Conservation (phyloP, 2,329 filamentous ascomycete species). For the Phaeosphaeriaceae sp. region DNA sequence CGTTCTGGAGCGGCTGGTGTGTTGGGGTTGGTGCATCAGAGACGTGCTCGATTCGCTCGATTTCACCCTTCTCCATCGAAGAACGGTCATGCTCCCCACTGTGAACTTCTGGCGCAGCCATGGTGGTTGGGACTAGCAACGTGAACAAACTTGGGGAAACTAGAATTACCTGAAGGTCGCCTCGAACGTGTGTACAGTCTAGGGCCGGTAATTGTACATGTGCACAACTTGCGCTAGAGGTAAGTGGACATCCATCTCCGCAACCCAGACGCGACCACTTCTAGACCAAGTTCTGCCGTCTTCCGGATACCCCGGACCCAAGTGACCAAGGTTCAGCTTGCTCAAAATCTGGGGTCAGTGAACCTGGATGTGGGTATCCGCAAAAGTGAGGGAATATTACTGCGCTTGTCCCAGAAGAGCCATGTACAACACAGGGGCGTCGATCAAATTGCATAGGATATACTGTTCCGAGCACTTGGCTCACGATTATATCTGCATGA, state of each 20-base stretch:
- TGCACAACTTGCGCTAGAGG: not conserved
- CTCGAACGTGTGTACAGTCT: not conserved
- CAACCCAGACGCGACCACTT: not conserved
- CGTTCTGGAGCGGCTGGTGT: conserved; percentile 11
- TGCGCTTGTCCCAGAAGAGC: not conserved
- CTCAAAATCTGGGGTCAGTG: not conserved
- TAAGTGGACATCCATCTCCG: not conserved
- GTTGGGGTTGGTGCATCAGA: conserved; percentile 6
- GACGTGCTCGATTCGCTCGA: conserved; percentile 26
- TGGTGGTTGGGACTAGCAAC: conserved; percentile 2
- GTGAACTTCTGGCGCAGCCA: conserved; percentile 17
- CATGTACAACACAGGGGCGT: not conserved
- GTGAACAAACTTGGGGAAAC: not conserved
- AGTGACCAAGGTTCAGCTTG: not conserved
- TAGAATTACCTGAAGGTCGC: not conserved
- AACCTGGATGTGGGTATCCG: conserved; percentile 9
- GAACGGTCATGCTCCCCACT: conserved; percentile 1
- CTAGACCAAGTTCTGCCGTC: not conserved
- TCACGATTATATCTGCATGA: not conserved
- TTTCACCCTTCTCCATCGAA: conserved; percentile 27
- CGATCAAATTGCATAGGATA: not conserved
- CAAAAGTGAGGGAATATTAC: not conserved
- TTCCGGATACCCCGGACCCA: not conserved
- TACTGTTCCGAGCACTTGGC: conserved; percentile 1
- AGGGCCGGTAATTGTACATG: not conserved